Evolutionary conservation across 106 monocot species (phyloP).

Genomic region (Platanthera zijinensis): DNA sequence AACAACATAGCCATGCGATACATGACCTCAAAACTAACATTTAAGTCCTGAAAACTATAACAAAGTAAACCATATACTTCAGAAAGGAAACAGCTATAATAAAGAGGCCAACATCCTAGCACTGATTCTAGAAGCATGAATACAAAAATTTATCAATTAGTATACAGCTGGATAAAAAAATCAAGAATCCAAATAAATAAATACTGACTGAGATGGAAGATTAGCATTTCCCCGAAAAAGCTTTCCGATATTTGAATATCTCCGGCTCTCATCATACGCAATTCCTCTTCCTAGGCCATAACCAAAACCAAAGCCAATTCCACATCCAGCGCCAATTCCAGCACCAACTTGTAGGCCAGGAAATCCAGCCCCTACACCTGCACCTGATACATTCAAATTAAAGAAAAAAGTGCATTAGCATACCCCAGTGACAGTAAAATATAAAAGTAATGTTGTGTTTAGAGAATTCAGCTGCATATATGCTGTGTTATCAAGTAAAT

Average conservation of each 20-base stretch:
- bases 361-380: slow-evolving; percentile 54
- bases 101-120: neutral
- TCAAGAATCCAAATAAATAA: slow-evolving; percentile 1
- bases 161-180: neutral
- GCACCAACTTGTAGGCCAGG: slow-evolving; percentile 57
- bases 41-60: neutral
- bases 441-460: neutral
- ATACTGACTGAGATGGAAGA: slow-evolving; percentile 38
- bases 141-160: neutral
- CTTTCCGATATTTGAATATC: slow-evolving; percentile 61
- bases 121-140: neutral
- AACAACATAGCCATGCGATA: neutral
- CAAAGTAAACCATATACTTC: neutral
- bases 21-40: neutral
- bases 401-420: neutral
- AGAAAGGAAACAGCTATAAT: neutral
- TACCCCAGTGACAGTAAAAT: neutral
- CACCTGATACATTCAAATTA: slow-evolving; percentile 24
- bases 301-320: slow-evolving; percentile 69
- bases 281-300: slow-evolving; percentile 66
- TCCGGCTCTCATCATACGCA: slow-evolving; percentile 58
- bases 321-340: slow-evolving; percentile 71
- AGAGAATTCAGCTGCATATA: too few species aligned
- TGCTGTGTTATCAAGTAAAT: too few species aligned
- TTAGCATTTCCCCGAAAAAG: slow-evolving; percentile 20